These are phyloP conservation scores for Pecoramyces ruminantium DNA, from an alignment of 192 early-diverging fungal species.

Conservation along the genomic window DNA sequence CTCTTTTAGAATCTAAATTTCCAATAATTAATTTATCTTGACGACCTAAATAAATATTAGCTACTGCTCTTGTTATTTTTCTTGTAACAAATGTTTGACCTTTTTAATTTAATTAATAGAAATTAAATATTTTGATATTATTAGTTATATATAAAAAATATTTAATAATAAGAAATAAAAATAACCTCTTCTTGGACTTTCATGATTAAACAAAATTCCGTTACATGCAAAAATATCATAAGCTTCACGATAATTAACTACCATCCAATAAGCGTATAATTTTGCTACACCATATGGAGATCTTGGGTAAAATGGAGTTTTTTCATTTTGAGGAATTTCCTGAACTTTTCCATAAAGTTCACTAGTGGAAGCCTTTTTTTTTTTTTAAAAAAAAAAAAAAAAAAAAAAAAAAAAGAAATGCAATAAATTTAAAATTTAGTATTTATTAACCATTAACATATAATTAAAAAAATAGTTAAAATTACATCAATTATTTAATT, in stretches of 20 bases:
- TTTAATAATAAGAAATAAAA: too few relatives aligned
- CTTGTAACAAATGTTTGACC: constrained; percentile 54
- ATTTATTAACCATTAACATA: too few relatives aligned
- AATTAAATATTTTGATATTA: too few relatives aligned
- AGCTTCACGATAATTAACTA: constrained; percentile 61
- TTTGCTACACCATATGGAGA: constrained; percentile 68
- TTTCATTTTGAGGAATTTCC: constrained; percentile 61
- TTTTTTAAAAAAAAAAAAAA: too few relatives aligned
- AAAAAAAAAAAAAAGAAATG: too few relatives aligned
- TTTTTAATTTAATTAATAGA: too few relatives aligned
- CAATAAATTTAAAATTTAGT: too few relatives aligned
- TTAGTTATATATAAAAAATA: neutral
- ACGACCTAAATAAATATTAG: constrained; percentile 45
- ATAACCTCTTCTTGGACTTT: constrained; percentile 51
- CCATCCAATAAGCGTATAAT: constrained; percentile 66
- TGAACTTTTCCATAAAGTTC: constrained; percentile 62
- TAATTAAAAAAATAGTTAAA: too few relatives aligned
- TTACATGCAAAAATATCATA: constrained; percentile 67
- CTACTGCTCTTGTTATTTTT: constrained; percentile 60
- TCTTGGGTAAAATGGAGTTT: constrained; percentile 63
- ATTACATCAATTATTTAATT: too few relatives aligned
- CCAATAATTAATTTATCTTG: constrained; percentile 54
- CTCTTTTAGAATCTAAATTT: constrained; percentile 60
- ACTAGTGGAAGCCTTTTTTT: constrained; percentile 49
- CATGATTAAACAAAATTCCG: constrained; percentile 66